Conservation (phyloP, 2,329 filamentous ascomycete genomes). For the Calonectria multiphialidica region DNA sequence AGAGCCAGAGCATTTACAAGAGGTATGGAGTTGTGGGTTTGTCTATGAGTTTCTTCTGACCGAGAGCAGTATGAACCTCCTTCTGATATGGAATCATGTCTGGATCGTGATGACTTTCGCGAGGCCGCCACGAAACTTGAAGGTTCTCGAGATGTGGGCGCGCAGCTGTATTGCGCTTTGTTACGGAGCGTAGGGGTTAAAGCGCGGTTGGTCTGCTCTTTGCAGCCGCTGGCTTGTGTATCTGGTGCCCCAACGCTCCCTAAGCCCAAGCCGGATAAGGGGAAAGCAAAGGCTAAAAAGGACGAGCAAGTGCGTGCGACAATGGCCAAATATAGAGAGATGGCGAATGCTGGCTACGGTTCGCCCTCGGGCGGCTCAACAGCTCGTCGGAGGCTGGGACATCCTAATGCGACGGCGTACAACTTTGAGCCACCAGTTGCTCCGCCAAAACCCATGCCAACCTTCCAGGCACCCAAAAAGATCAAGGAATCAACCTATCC, state of each 20-base stretch:
- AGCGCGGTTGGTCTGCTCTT: constrained; percentile 86
- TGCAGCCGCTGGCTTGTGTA: constrained; percentile 83
- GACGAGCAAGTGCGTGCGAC: constrained; percentile 53
- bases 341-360: constrained; percentile 42
- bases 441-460: constrained; percentile 47
- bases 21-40: constrained; percentile 55
- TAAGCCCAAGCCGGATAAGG: constrained; percentile 50
- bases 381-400: constrained; percentile 62
- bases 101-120: constrained; percentile 80
- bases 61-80: constrained; percentile 65
- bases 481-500: constrained; percentile 82
- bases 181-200: constrained; percentile 86
- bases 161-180: constrained; percentile 90
- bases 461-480: constrained; percentile 51
- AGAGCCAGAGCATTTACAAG: constrained; percentile 68
- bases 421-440: constrained; percentile 59
- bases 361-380: constrained; percentile 50
- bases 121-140: constrained; percentile 75
- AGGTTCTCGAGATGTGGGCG: constrained; percentile 90
- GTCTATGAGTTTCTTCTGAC: constrained; percentile 34
- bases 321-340: constrained; percentile 55
- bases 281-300: constrained; percentile 45
- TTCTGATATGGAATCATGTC: constrained; percentile 73
- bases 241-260: constrained; percentile 63
- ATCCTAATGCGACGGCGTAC: constrained; percentile 67